Evolutionary conservation across 306 rosid genomes (phyloP).

Genomic region (Castanospermum australe): DNA sequence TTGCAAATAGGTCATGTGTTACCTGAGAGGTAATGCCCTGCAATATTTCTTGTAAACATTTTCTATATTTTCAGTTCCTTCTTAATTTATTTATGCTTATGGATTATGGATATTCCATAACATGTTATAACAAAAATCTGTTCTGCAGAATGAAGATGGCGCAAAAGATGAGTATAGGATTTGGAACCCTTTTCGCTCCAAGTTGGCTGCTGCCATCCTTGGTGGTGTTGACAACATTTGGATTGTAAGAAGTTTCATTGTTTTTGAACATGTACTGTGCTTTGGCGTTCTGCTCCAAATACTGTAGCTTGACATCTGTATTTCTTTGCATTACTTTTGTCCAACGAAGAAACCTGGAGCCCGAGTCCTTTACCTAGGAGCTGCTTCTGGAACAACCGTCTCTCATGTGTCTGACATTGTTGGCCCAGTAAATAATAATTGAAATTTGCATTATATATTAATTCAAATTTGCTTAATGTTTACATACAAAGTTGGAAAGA

Average conservation of each 20-base stretch:
- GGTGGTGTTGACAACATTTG: slow-evolving; percentile 88
- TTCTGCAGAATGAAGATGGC: slow-evolving; percentile 75
- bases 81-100: background rate
- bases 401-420: slow-evolving; percentile 95
- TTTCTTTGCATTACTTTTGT: background rate
- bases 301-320: background rate
- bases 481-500: background rate
- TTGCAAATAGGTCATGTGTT: too few relatives aligned
- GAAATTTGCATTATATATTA: background rate
- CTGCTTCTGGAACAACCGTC: slow-evolving; percentile 97
- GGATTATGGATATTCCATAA: background rate
- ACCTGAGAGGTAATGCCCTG: background rate
- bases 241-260: slow-evolving; percentile 50
- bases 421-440: slow-evolving; percentile 68
- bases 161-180: slow-evolving; percentile 74
- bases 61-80: background rate
- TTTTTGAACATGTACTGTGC: background rate
- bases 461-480: background rate
- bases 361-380: slow-evolving; percentile 80
- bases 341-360: slow-evolving; percentile 74
- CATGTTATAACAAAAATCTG: background rate
- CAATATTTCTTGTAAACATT: background rate
- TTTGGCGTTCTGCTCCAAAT: background rate
- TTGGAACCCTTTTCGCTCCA: slow-evolving; percentile 97
- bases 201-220: slow-evolving; percentile 89